Evolutionary conservation across 2,329 filamentous ascomycete species (phyloP), one percentile per base, ranked within the genome.

Genomic region (Pyrenophora seminiperda): DNA sequence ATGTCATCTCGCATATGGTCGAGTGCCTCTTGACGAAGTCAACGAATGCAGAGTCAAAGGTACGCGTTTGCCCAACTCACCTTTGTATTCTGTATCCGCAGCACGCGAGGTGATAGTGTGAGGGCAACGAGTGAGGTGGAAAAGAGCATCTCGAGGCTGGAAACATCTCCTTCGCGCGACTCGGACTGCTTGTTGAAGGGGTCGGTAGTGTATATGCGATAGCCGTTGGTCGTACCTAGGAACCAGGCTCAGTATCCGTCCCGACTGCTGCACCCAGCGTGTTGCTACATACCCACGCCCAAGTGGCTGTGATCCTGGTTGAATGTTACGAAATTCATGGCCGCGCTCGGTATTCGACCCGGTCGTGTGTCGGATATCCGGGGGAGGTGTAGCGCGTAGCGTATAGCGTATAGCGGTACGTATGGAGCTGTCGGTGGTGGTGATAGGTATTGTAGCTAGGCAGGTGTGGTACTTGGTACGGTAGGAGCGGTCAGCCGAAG

Each of bases 241-340:
- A 5, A 19, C 50, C 47, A 47, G 55, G 45, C 40, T 60, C 29
- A 59, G 51, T 27, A 38, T 33, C 10, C n/a, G 4, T 13, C 38
- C 20, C 18, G 18, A 7, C n/a, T n/a, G 18, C 27, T 7, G 15
- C 4, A 5, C 9, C 5, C 18, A 7, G 13, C 11, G 13, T 18
- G 13, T 18, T 27, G 22, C 37, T 48, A 75, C 87, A 70, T 80
- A 91, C 91, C 93, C 64, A 99, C 92, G 78, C 93, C 93, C 59
- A 99, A 82, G 75, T 93, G 93, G 82, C 90, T 96, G 79, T 96
- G 91, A 80, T 99, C 94, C 80, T 99, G 94, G 76, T 99, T 99
- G 77, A 97, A 99, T 33, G 93, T 97, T 67, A 99, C 91, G 77
- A 96, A 99, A 76, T 99, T 99, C 79, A 97, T 91, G 34, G 62